Evolutionary conservation across 768 basidiomycete species (phyloP).

Genomic region (Suillus brevipes): DNA sequence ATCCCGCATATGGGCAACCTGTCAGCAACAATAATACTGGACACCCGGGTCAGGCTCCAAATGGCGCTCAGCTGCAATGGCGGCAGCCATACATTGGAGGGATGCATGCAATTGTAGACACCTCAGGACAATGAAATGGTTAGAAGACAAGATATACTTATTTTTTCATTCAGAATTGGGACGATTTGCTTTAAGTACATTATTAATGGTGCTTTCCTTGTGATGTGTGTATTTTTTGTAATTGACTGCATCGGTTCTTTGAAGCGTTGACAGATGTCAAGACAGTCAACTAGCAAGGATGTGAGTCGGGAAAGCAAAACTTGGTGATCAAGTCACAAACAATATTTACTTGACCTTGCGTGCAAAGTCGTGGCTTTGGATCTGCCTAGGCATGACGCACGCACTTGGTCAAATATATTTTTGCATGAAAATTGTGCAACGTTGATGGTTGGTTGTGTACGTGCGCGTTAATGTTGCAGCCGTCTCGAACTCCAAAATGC

Average conservation of each 20-base stretch:
- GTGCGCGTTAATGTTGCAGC: too few relatives aligned
- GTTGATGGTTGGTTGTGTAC: neutral
- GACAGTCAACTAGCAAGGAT: neutral
- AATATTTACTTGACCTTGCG: neutral
- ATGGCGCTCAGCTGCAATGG: constrained; percentile 34
- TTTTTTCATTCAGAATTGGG: neutral
- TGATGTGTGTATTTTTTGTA: neutral
- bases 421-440: too few relatives aligned
- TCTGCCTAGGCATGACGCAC: neutral
- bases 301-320: neutral
- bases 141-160: neutral
- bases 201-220: neutral
- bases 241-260: neutral
- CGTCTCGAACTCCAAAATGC: too few relatives aligned
- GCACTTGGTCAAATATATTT: too few relatives aligned
- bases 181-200: neutral
- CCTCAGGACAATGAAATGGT: neutral
- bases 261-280: neutral
- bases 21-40: constrained; percentile 2
- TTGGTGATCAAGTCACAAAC: neutral
- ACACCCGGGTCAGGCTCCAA: constrained; percentile 22
- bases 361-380: neutral
- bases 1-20: constrained; percentile 1
- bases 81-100: constrained; percentile 34
- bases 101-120: too few relatives aligned